Evolutionary conservation across 78 protist species (phyloP).

Genomic region (Diacronema lutheri): DNA sequence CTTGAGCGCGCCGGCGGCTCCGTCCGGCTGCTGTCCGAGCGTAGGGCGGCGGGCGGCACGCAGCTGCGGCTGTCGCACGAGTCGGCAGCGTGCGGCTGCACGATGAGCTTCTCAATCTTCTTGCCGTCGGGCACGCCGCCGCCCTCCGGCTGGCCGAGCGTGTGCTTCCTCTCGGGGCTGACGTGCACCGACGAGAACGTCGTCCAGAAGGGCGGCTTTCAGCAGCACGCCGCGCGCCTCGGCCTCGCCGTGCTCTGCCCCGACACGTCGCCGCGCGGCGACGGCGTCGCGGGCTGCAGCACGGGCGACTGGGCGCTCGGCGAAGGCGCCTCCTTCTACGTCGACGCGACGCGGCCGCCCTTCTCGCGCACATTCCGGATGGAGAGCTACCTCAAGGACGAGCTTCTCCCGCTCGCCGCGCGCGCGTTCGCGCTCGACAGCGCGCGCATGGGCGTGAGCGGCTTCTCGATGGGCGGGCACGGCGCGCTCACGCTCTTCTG

Average conservation of each 20-base stretch:
- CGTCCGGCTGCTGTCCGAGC: not conserved
- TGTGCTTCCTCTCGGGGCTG: constrained; percentile 65
- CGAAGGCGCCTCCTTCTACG: constrained; percentile 86
- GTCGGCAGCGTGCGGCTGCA: not conserved
- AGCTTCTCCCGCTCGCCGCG: constrained; percentile 63
- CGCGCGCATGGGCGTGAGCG: not conserved
- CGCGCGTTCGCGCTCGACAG: not conserved
- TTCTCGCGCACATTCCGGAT: constrained; percentile 72
- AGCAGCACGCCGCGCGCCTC: not conserved
- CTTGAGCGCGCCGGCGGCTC: too few relatives aligned
- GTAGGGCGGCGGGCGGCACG: not conserved
- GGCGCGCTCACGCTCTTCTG: constrained; percentile 70
- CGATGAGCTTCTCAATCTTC: constrained; percentile 9
- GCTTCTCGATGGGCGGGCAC: constrained; percentile 90
- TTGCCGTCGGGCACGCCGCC: not conserved
- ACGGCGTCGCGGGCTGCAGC: not conserved
- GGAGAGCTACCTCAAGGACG: constrained; percentile 79
- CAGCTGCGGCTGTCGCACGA: not conserved
- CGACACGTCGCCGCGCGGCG: constrained; percentile 87
- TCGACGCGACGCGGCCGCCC: constrained; percentile 74
- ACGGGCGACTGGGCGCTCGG: constrained; percentile 75
- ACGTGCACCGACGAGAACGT: constrained; percentile 89
- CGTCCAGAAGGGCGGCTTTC: constrained; percentile 67
- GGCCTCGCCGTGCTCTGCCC: constrained; percentile 70
- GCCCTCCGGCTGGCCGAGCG: too few relatives aligned